These are phyloP conservation scores for Arthrobotrys musiformis DNA, from an alignment of 2,329 filamentous ascomycete genomes.

Conservation along the genomic window DNA sequence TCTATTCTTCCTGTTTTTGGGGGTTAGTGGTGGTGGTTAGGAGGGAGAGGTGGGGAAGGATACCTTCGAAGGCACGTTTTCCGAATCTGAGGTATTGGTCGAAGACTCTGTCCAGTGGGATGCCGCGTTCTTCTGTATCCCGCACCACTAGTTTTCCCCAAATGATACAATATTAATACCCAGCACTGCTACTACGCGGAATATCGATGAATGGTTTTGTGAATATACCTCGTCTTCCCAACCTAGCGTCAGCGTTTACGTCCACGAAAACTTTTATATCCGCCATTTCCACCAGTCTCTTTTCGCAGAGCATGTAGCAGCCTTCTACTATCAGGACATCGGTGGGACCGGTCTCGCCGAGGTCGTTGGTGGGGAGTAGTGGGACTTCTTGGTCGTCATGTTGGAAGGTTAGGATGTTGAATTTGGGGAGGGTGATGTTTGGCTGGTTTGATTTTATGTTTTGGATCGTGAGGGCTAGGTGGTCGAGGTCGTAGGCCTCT, in stretches of 20 bases:
- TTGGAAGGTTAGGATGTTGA: constrained; percentile 43
- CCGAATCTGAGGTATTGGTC: constrained; percentile 58
- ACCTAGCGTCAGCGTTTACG: constrained; percentile 57
- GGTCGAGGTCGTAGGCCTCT: constrained; percentile 57
- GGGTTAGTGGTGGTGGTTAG: not conserved
- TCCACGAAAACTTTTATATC: constrained; percentile 58
- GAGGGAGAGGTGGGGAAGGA: constrained; percentile 43
- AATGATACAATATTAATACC: no score
- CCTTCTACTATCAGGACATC: constrained; percentile 59
- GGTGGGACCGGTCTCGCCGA: constrained; percentile 24
- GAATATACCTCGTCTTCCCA: constrained; percentile 39
- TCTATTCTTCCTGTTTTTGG: constrained; percentile 42
- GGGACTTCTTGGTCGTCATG: not conserved
- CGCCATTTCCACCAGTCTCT: constrained; percentile 56
- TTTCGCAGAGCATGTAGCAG: constrained; percentile 57
- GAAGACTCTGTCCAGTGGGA: constrained; percentile 57
- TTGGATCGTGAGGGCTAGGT: constrained; percentile 52
- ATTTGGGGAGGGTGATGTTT: constrained; percentile 45
- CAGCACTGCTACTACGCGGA: no score
- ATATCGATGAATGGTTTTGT: not conserved
- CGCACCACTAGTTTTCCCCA: constrained; percentile 51
- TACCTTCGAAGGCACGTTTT: constrained; percentile 58
- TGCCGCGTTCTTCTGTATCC: constrained; percentile 53
- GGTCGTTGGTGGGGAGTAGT: constrained; percentile 27
- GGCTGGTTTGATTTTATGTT: constrained; percentile 43